These are phyloP conservation scores for Parastagonospora nodorum DNA, from an alignment of 2,329 filamentous ascomycete genomes.

Conservation along the genomic window DNA sequence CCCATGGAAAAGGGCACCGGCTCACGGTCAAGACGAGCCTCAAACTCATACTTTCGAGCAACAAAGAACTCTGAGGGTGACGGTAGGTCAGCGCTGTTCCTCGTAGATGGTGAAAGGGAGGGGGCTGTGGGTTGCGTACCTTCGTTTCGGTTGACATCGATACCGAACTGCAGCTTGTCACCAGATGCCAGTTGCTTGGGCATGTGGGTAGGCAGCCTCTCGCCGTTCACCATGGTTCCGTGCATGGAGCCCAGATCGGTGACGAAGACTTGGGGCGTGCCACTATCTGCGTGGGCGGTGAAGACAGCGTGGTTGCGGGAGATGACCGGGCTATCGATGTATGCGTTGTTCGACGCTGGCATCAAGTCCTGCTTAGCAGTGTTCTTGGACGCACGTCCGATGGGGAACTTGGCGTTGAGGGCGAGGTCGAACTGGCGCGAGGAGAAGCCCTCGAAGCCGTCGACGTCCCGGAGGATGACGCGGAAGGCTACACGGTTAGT, in stretches of 20 bases:
- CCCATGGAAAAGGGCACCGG: slow-evolving; percentile 24
- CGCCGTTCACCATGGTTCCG: slow-evolving; percentile 62
- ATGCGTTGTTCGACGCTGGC: slow-evolving; percentile 61
- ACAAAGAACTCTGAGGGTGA: slow-evolving; percentile 32
- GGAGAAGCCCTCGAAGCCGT: slow-evolving; percentile 48
- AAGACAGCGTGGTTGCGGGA: slow-evolving; percentile 68
- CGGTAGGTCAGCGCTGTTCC: slow-evolving; percentile 10
- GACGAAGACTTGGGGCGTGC: slow-evolving; percentile 50
- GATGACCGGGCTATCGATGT: slow-evolving; percentile 74
- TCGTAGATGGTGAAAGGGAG: neutral
- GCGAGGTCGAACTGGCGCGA: slow-evolving; percentile 38
- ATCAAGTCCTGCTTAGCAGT: slow-evolving; percentile 47
- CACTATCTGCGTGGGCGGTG: slow-evolving; percentile 21
- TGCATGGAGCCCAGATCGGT: slow-evolving; percentile 65
- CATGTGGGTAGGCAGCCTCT: slow-evolving; percentile 25
- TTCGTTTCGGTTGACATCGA: slow-evolving; percentile 41
- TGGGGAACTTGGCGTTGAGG: slow-evolving; percentile 32
- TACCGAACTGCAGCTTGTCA: slow-evolving; percentile 44
- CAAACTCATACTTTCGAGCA: slow-evolving; percentile 38
- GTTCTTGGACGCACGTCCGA: slow-evolving; percentile 53
- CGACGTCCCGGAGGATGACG: slow-evolving; percentile 36
- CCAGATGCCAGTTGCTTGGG: slow-evolving; percentile 34
- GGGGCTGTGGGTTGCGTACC: slow-evolving; percentile 24
- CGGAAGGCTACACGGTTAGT: slow-evolving; percentile 29
- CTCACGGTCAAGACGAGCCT: slow-evolving; percentile 15